phyloP scores from a whole-genome alignment of 179 eudicot genomes.

The Vitellaria paradoxa region DNA sequence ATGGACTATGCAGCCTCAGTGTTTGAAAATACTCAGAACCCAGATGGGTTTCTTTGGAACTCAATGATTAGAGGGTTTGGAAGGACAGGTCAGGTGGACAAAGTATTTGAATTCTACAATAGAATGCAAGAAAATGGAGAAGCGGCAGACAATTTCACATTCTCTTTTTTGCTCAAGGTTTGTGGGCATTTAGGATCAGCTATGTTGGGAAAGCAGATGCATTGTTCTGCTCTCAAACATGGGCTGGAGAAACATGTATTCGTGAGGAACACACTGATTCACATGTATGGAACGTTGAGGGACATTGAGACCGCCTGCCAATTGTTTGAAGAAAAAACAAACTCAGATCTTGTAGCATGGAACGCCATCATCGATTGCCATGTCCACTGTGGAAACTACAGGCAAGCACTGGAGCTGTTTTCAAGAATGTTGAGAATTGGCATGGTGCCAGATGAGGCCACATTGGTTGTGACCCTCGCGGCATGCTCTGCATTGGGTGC shows the following conservation, averaged over 20 bases:
- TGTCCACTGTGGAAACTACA: constrained; percentile 25
- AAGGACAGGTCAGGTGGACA: constrained; percentile 11
- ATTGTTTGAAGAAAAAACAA: constrained; percentile 32
- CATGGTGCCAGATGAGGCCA: constrained; percentile 29
- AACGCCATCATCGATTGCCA: constrained; percentile 33
- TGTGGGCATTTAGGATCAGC: constrained; percentile 29
- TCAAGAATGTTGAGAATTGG: constrained; percentile 14
- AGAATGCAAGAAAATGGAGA: constrained; percentile 29
- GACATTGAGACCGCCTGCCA: constrained; percentile 21
- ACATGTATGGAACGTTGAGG: constrained; percentile 38
- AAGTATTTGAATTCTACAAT: constrained; percentile 26
- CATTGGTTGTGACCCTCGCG: constrained; percentile 29
- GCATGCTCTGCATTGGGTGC: constrained; percentile 33
- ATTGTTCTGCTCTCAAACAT: constrained; percentile 27
- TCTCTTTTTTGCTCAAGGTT: constrained; percentile 39
- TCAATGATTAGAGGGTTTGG: constrained; percentile 44
- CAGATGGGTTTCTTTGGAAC: constrained; percentile 50
- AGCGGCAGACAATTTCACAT: constrained; percentile 32
- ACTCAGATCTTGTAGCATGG: constrained; percentile 33
- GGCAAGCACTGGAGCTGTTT: constrained; percentile 32
- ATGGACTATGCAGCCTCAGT: constrained; percentile 36
- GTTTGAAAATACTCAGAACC: constrained; percentile 22
- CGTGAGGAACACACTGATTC: constrained; percentile 39
- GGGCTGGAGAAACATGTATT: constrained; percentile 27
- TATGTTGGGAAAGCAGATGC: constrained; percentile 34